Evolutionary conservation across 2,329 filamentous ascomycete species (phyloP).

Genomic region (Aspergillus tubingensis): DNA sequence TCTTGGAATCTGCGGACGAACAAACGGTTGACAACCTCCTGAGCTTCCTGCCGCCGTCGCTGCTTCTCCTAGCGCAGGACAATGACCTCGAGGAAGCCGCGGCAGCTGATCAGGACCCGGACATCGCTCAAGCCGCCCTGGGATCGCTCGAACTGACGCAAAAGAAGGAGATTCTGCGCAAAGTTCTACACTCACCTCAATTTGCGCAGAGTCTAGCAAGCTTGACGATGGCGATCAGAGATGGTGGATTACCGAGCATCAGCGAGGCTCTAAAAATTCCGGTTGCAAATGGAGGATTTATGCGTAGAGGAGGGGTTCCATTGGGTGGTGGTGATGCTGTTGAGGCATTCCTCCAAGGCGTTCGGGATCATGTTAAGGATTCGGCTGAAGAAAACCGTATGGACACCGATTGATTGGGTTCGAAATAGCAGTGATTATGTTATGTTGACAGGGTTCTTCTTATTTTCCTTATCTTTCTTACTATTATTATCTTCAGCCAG

Average conservation of each 20-base stretch:
- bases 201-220: conserved; percentile 84
- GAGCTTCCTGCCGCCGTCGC: conserved; percentile 72
- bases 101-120: conserved; percentile 67
- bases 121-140: conserved; percentile 70
- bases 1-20: conserved; percentile 67
- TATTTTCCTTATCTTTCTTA: neutral
- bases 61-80: conserved; percentile 75
- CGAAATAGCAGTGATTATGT: conserved; percentile 8
- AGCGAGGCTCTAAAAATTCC: conserved; percentile 80
- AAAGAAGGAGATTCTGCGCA: conserved; percentile 78
- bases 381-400: conserved; percentile 40
- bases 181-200: conserved; percentile 85
- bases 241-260: conserved; percentile 87
- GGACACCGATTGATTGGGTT: conserved; percentile 43
- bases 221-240: conserved; percentile 81
- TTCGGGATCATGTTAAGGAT: conserved; percentile 75
- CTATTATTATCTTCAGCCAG: neutral
- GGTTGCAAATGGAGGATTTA: conserved; percentile 80
- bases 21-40: conserved; percentile 73
- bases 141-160: conserved; percentile 70
- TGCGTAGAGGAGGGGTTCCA: conserved; percentile 76
- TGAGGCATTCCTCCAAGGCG: conserved; percentile 85
- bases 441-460: conserved; percentile 23
- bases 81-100: conserved; percentile 60
- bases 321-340: conserved; percentile 86